Percentiles rank a stretch among this genome's conserved stretches.
Evolutionary conservation across 805 yeast genomes (phyloP).

Genomic region (Ogataea naganishii): DNA sequence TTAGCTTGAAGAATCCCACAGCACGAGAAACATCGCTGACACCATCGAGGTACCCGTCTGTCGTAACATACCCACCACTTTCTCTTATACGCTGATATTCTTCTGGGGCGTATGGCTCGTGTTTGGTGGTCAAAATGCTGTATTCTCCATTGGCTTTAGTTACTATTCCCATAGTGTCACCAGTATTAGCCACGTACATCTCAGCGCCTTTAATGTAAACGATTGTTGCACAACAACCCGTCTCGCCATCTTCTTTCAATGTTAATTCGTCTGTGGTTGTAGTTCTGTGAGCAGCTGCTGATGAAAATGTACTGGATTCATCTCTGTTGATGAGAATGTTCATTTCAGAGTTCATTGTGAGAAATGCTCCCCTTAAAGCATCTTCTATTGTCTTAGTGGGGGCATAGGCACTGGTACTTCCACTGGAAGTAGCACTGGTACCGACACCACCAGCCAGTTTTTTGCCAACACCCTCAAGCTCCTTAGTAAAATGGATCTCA

Average conservation of each 20-base stretch:
- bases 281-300: conserved; percentile 44
- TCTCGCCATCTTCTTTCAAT: conserved; percentile 57
- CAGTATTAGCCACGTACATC: conserved; percentile 79
- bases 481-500: conserved; percentile 58
- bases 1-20: conserved; percentile 77
- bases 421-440: too few species aligned
- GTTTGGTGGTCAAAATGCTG: conserved; percentile 62
- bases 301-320: conserved; percentile 30
- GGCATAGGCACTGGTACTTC: too few species aligned
- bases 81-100: conserved; percentile 85
- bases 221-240: conserved; percentile 83
- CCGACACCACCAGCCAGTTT: conserved; percentile 29
- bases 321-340: conserved; percentile 48
- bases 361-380: conserved; percentile 76
- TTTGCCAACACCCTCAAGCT: conserved; percentile 34
- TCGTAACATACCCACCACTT: conserved; percentile 85
- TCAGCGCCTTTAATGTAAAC: conserved; percentile 65
- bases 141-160: conserved; percentile 78
- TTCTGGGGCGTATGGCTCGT: conserved; percentile 70
- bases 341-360: conserved; percentile 73
- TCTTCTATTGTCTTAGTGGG: conserved; percentile 47
- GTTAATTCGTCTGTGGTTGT: conserved; percentile 42
- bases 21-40: conserved; percentile 79
- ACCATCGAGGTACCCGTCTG: conserved; percentile 80
- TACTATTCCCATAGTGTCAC: conserved; percentile 79